Evolutionary conservation across 2,329 filamentous ascomycete species (phyloP).

Genomic region (Coniochaeta sp.): DNA sequence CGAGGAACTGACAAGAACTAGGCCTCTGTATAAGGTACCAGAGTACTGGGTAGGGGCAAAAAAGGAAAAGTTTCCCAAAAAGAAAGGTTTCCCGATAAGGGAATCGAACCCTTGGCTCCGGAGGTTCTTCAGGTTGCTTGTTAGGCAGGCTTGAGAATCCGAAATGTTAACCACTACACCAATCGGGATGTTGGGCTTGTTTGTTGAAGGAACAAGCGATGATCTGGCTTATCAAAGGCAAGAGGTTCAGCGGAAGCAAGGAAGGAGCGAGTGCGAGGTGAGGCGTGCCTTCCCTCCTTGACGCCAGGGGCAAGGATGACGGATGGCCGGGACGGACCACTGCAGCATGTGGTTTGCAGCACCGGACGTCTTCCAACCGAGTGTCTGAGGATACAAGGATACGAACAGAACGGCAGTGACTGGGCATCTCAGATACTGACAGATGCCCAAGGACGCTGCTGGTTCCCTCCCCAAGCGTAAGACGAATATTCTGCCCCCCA

Average conservation of each 20-base stretch:
- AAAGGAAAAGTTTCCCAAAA: no score
- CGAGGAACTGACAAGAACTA: no score
- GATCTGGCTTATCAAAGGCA: neutral
- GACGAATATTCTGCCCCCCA: no score
- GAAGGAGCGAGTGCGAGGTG: neutral
- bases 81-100: neutral
- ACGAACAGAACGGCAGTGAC: no score
- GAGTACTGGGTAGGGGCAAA: no score
- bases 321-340: neutral
- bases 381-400: neutral
- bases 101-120: constrained; percentile 1
- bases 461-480: no score
- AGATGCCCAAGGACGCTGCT: no score
- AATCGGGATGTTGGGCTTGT: neutral
- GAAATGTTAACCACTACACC: constrained; percentile 2
- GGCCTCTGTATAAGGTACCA: no score
- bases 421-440: no score
- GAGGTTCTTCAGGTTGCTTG: neutral
- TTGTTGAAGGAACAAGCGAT: neutral
- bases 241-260: neutral
- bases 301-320: neutral
- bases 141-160: neutral
- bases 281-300: neutral
- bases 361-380: no score
- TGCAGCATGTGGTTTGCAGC: neutral